phyloP scores from a whole-genome alignment of 179 eudicot species.

The Actinidia chinensis region DNA sequence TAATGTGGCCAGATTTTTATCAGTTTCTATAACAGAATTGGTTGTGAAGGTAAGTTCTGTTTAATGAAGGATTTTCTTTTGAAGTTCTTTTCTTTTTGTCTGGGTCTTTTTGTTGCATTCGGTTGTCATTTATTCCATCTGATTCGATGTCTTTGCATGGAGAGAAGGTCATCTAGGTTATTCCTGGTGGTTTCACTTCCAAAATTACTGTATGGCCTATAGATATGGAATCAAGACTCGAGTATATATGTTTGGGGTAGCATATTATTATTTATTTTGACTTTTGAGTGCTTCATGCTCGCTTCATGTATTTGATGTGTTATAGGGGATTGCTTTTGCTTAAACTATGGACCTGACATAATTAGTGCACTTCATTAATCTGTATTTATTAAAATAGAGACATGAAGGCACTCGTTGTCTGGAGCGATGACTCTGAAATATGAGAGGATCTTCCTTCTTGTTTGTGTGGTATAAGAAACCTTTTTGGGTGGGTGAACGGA shows the following conservation, averaged over 20 bases:
- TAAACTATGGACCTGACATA: neutral
- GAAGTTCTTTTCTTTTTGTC: conserved; percentile 10
- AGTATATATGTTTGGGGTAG: neutral
- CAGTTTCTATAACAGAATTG: conserved; percentile 77
- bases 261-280: neutral
- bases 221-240: neutral
- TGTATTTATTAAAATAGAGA: neutral
- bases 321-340: neutral
- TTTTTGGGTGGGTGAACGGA: neutral
- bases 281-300: neutral
- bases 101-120: conserved; percentile 2
- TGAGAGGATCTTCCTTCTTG: neutral
- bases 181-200: neutral
- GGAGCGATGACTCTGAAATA: neutral
- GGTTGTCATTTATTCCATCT: neutral
- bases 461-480: neutral
- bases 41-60: conserved; percentile 63
- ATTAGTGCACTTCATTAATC: neutral
- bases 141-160: neutral
- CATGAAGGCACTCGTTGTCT: neutral
- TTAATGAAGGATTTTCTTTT: neutral
- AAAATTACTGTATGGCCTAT: neutral
- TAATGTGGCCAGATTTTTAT: conserved; percentile 84
- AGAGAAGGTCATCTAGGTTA: neutral
- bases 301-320: neutral